phyloP scores from a whole-genome alignment of 2,329 filamentous ascomycete genomes.

The Thelonectria olida region DNA sequence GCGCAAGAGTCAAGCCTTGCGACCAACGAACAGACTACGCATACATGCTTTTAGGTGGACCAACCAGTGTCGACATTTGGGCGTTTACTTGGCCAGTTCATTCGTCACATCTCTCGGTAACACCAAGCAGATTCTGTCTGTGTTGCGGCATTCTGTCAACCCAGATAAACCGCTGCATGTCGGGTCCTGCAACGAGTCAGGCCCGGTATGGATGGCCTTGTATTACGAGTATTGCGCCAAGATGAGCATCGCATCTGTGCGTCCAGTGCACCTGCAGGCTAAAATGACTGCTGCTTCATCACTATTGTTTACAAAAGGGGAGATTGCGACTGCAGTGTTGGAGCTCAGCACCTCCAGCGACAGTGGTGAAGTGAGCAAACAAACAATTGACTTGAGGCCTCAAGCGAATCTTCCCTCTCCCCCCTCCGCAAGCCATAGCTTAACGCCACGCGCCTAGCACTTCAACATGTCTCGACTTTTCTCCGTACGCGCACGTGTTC shows the following conservation, averaged over 20 bases:
- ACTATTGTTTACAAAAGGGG: neutral
- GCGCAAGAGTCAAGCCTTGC: neutral
- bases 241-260: neutral
- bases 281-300: neutral
- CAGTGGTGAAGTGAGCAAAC: neutral
- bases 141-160: too few species aligned
- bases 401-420: neutral
- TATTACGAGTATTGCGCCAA: neutral
- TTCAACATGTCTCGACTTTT: neutral
- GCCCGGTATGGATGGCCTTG: neutral
- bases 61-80: neutral
- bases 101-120: too few species aligned
- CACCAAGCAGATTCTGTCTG: too few species aligned
- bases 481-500: neutral
- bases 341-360: neutral
- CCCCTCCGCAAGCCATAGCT: neutral
- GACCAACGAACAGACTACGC: neutral
- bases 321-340: neutral
- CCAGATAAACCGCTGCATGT: too few species aligned
- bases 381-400: neutral
- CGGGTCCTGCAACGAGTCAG: too few species aligned
- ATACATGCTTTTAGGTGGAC: neutral
- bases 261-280: neutral
- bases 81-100: neutral
- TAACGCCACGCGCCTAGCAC: neutral